Base-by-base conservation (phyloP, 176 grass and related monocot species). In the barley (Hordeum vulgare) region DNA sequence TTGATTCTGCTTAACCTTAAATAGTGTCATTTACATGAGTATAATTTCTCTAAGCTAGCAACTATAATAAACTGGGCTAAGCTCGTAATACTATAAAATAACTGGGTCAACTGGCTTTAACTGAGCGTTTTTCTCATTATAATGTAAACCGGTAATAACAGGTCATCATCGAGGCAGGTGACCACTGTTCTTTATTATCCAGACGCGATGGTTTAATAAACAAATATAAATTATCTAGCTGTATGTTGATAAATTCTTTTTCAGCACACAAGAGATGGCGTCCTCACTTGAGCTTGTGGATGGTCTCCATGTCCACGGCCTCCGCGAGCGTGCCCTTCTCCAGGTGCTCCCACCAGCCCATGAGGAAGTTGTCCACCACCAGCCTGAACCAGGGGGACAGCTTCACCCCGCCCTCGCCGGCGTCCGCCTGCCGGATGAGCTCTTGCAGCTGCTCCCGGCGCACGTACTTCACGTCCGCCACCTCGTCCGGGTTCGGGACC, bases 361-460 rank as follows among this genome's bases (percentile, higher is more conserved):
- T 86, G 11, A 99, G 93, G 54, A 99, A 99, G 85, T 99, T 92
- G 57, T 96, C 93, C 1, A 94, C 93, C 11, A 94, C 93, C 47
- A 99, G 85, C 62, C 89, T 75, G 87, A 96, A 99, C 96, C 96
- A 99, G 1, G 93, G 96, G 8, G 96, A 99, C 15, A 99, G 78
- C 89, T 96, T 94, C 51, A 99, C 29, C 5, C 87, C 87, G 5
- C 87, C 96, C 71, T 99, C 91, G 4, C 93, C 85, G 1, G 89
- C 87, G 31, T 96, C 93, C 2, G 96, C 93, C 78, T 92, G 95
- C 29, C 61, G 77, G 65, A 92, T 51, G 8, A 99, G 77, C 74
- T 99, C 96, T 75, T 92, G 87, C n/a, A 99, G 85, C 31, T 99
- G 77, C 49, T 89, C 87, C 18, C 85, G 82, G 68, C 82, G 92